Evolutionary conservation across 129 eudicot genomes (phyloP), one percentile per base, ranked within the genome.

Genomic region (Pseudognaphalium luteoalbum): DNA sequence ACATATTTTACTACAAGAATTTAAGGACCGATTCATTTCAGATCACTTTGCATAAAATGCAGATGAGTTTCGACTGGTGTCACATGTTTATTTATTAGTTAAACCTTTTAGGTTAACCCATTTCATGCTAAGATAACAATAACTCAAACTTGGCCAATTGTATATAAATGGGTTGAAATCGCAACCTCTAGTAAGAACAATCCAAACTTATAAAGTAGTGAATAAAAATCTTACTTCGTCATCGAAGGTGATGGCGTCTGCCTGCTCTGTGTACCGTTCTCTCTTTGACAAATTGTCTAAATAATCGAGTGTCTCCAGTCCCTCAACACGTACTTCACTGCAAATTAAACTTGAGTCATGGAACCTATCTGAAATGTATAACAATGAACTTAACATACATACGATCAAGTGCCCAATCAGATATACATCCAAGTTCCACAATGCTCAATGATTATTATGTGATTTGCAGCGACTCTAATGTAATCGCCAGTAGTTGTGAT

Each of bases 301-400:
- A 85, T 89, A 92, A 81, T 92, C 96, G 17, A 92, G 96, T 62
- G 96, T 92, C 87, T 92, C 97, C 84, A 92, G 79, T 52, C 97
- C 97, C 86, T 92, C 97, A 71, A 92, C 89, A 56, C 97, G 93
- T 79, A 92, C 97, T 86, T 92, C 97, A 82, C 97, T 92, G 90
- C 80, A 84, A 81, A 84, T 80, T 34, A 81, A 83, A 85, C 56
- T 51, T 47, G 76, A 25, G 52, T 81, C 83, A 85, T 15, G 63
- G 62, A 79, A 81, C 30, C 72, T 74, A 52, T 78, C 52, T 76
- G 65, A 70, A 82, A 79, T 51, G 34, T 61, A 56, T 39, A 74
- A 35, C 54, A 9, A 2, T 56, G 51, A 66, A 29, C 71, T 34
- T 62, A 68, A 41, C 47, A 41, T 41, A 32, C 44, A 73, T 35